Evolutionary conservation across 1,284 basidiomycete genomes (phyloP).

Genomic region (Lentinus polychrous): DNA sequence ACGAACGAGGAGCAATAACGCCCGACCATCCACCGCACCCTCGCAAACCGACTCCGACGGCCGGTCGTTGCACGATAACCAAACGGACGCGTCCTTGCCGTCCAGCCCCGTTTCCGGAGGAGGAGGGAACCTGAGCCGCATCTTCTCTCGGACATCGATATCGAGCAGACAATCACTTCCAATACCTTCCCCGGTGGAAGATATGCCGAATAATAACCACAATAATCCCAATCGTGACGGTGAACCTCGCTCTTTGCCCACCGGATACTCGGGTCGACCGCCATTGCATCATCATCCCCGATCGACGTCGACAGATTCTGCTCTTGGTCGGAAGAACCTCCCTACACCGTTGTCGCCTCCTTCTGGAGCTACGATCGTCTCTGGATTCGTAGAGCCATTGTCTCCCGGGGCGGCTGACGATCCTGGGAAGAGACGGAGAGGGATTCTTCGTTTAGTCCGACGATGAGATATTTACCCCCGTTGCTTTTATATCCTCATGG

Average conservation of each 20-base stretch:
- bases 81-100: slow-evolving; percentile 15
- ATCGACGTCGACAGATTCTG: slow-evolving; percentile 41
- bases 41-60: slow-evolving; percentile 2
- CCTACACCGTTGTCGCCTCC: slow-evolving; percentile 6
- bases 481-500: not conserved
- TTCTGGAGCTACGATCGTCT: not conserved
- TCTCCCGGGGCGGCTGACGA: slow-evolving; percentile 3
- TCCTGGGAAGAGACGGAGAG: slow-evolving; percentile 3
- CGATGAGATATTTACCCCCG: not conserved
- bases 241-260: slow-evolving; percentile 3
- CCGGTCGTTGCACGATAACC: not conserved
- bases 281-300: slow-evolving; percentile 11
- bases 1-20: slow-evolving; percentile 2
- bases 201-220: no score
- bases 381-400: not conserved
- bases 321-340: slow-evolving; percentile 18
- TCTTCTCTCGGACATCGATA: slow-evolving; percentile 6
- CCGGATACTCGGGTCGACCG: slow-evolving; percentile 1
- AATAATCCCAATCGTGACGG: not conserved
- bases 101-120: slow-evolving; percentile 11
- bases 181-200: not conserved
- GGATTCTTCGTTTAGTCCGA: not conserved
- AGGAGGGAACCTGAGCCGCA: slow-evolving; percentile 4
- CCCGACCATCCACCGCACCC: slow-evolving; percentile 12
- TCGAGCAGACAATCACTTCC: not conserved